Evolutionary conservation across 495 filamentous ascomycete genomes (phyloP), one percentile per base, ranked within the genome.

Genomic region (Bacidia rubella): DNA sequence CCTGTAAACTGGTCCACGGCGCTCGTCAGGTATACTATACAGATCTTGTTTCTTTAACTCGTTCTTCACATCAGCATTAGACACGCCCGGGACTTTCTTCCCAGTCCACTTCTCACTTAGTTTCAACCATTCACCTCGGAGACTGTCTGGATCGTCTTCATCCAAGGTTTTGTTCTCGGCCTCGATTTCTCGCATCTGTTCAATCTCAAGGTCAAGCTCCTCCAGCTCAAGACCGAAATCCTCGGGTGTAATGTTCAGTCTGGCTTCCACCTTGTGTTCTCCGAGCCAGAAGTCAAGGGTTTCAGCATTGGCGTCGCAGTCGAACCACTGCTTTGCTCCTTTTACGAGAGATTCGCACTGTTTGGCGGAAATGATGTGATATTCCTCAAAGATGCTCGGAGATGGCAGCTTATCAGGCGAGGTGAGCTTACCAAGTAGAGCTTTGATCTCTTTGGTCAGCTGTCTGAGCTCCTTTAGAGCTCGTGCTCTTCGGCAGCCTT

Each of bases 251-350:
- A 72, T 69, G 19, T 62, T 56, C 2, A 66, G 64, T 20, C 69
- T 54, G 24, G 76, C 70, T 23, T 60, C 51, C 11, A 63, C 45
- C 50, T 75, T 59, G 51, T 68, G 58, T 11, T 74, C 72, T 3
- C 78, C 77, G 27, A 92, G 68, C 85, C 85, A 90, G 11, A 71
- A 62, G 2, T 65, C 62, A 50, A 92, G 72, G 0, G 74, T 69
- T 17, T 78, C 78, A 1, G 60, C 54, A 3, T 66, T 59, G 19
- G 72, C 62, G 1, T 62, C 51, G 3, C 58, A 53, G 3, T 49
- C 51, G 21, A 77, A 66, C 79, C 79, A 83, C 3, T 66, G 66
- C 49, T 60, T 63, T 4, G 70, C 67, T 1, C 77, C 78, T 12
- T 76, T 66, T 9, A 65, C 62, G 11, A 95, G 70, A n/a, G 78